These are phyloP conservation scores for Neurospora sp. DNA, from an alignment of 495 filamentous ascomycete species.

Conservation along the genomic window DNA sequence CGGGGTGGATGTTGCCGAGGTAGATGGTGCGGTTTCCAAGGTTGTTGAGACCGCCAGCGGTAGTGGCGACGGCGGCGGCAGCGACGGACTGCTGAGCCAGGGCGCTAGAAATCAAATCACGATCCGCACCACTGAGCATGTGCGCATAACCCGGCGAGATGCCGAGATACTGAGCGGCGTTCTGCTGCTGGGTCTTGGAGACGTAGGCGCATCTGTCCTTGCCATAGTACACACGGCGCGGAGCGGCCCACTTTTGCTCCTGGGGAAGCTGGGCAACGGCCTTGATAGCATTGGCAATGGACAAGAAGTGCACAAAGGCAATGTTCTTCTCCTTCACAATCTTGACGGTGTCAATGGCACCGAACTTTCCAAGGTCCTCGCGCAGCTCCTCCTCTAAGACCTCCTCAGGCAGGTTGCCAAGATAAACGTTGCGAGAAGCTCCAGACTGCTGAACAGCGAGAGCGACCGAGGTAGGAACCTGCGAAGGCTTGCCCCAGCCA, in stretches of 20 bases:
- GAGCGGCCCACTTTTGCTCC: slow-evolving; percentile 92
- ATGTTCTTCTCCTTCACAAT: slow-evolving; percentile 97
- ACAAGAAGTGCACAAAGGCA: slow-evolving; percentile 95
- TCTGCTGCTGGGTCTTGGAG: slow-evolving; percentile 99
- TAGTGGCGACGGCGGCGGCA: slow-evolving; percentile 91
- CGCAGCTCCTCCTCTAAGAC: slow-evolving; percentile 83
- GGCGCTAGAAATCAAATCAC: slow-evolving; percentile 89
- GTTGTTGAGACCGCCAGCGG: slow-evolving; percentile 93
- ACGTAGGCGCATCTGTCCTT: slow-evolving; percentile 98
- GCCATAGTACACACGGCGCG: slow-evolving; percentile 92
- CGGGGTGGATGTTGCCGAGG: slow-evolving; percentile 95
- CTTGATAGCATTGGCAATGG: slow-evolving; percentile 96
- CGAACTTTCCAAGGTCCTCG: slow-evolving; percentile 94
- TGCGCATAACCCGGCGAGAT: slow-evolving; percentile 97
- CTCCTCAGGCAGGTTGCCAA: slow-evolving; percentile 87
- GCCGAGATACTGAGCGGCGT: slow-evolving; percentile 94
- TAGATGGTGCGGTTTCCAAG: slow-evolving; percentile 96
- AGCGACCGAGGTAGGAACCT: slow-evolving; percentile 93
- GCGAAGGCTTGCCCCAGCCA: slow-evolving; percentile 97
- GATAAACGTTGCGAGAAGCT: slow-evolving; percentile 95
- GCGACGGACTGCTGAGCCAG: slow-evolving; percentile 96
- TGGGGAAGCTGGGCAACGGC: slow-evolving; percentile 95
- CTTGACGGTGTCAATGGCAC: slow-evolving; percentile 93
- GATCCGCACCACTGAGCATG: slow-evolving; percentile 88
- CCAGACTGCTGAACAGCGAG: slow-evolving; percentile 95